Evolutionary conservation across 371 early-diverging fungal genomes (phyloP).

Genomic region (Capniomyces stellatus): DNA sequence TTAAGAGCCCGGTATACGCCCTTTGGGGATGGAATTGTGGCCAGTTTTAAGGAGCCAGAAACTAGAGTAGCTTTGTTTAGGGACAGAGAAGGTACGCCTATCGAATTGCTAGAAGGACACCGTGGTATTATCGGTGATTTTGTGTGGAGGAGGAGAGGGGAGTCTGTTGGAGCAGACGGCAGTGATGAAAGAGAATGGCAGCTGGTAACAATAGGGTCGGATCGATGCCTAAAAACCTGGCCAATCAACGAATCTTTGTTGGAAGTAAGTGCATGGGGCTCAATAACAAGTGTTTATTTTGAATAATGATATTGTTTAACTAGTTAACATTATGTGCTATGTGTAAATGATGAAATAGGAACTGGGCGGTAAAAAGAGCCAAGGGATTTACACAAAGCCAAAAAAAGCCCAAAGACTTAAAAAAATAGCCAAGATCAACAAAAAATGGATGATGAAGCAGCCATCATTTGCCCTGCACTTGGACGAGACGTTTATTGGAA

Average conservation of each 20-base stretch:
- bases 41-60: constrained; percentile 2
- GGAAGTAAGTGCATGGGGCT: not conserved
- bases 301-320: too few relatives aligned
- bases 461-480: not conserved
- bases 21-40: not conserved
- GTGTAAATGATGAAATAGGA: too few relatives aligned
- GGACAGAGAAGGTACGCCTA: not conserved
- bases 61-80: not conserved
- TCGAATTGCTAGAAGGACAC: not conserved
- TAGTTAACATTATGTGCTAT: too few relatives aligned
- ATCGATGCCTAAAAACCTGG: not conserved
- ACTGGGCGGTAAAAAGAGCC: not conserved
- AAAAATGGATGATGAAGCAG: constrained; percentile 1
- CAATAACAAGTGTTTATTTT: too few relatives aligned
- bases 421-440: not conserved
- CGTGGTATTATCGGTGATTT: not conserved
- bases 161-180: not conserved
- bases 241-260: not conserved
- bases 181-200: constrained; percentile 2
- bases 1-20: constrained; percentile 1
- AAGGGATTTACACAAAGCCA: not conserved
- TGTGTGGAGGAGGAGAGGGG: constrained; percentile 3
- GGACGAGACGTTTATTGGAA: not conserved
- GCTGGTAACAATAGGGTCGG: not conserved
- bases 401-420: not conserved